Conservation (phyloP, 169 alveolate species). For the Toxoplasma gondii region DNA sequence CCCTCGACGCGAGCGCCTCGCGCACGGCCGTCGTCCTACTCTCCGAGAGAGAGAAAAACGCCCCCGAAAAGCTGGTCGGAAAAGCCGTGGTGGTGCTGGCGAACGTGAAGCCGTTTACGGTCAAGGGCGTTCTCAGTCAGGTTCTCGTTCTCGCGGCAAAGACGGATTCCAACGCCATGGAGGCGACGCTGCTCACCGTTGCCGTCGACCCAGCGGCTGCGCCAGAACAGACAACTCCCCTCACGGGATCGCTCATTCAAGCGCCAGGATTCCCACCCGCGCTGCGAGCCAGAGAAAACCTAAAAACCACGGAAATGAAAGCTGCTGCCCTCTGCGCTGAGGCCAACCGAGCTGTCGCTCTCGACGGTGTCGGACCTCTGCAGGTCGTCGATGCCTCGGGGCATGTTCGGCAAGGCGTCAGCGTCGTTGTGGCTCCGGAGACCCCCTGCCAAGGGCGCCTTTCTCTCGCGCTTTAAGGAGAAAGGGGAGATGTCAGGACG, state of each 20-base stretch:
- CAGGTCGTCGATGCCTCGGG: not conserved
- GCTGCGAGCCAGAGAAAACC: not conserved
- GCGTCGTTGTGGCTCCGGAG: not conserved
- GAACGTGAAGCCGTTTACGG: conserved; percentile 24
- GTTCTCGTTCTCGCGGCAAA: conserved; percentile 27
- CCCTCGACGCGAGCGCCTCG: not conserved
- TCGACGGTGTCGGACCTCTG: not conserved
- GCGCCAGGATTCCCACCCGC: conserved; percentile 26
- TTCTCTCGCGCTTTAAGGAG: not conserved
- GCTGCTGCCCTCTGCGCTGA: not conserved
- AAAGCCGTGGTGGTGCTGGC: not conserved
- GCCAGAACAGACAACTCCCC: not conserved
- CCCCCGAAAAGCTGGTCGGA: not conserved
- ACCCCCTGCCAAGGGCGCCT: not conserved
- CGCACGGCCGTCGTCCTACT: not conserved
- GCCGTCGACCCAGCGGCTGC: not conserved
- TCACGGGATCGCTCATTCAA: not conserved
- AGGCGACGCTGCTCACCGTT: not conserved
- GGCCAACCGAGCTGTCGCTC: not conserved
- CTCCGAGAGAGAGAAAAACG: not conserved
- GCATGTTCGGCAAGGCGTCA: not conserved
- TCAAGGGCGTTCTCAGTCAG: conserved; percentile 16
- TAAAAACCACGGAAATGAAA: not conserved
- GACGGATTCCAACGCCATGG: not conserved
- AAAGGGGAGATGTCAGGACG: no score